A percentile compares a stretch with the other conserved stretches of the same genome.
Conservation (phyloP, 2,329 filamentous ascomycete genomes). For the Acrodontium crateriforme region DNA sequence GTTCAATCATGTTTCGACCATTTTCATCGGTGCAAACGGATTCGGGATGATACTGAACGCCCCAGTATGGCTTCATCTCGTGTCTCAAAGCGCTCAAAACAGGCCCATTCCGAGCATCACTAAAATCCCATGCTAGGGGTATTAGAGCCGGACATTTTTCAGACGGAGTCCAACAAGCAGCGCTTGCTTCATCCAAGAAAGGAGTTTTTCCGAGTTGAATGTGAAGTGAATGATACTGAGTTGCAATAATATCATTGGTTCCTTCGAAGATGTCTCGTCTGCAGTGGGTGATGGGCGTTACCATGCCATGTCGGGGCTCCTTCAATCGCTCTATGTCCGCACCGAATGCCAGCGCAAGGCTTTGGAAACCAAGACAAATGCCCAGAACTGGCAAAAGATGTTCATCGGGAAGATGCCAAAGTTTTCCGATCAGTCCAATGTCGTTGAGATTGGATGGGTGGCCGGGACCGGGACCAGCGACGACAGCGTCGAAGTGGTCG, state of each 20-base stretch:
- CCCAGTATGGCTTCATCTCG: slow-evolving; percentile 59
- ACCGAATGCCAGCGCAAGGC: slow-evolving; percentile 55
- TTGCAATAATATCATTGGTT: slow-evolving; percentile 50
- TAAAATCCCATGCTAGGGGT: slow-evolving; percentile 37
- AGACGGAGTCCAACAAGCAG: slow-evolving; percentile 26
- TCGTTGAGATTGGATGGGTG: slow-evolving; percentile 59
- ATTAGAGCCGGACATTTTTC: slow-evolving; percentile 23
- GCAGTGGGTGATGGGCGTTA: slow-evolving; percentile 50
- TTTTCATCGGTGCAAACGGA: slow-evolving; percentile 66
- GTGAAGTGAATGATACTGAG: slow-evolving; percentile 59
- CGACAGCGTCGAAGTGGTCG: slow-evolving; percentile 62
- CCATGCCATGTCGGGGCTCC: slow-evolving; percentile 72
- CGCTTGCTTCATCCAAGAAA: slow-evolving; percentile 21
- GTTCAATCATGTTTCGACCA: slow-evolving; percentile 50
- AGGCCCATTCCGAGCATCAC: slow-evolving; percentile 33
- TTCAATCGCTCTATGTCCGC: slow-evolving; percentile 50
- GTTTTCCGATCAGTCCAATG: slow-evolving; percentile 63
- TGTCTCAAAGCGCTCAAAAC: slow-evolving; percentile 70
- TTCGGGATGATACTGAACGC: slow-evolving; percentile 82
- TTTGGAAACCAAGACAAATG: slow-evolving; percentile 83
- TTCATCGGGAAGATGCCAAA: slow-evolving; percentile 54
- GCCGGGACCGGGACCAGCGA: slow-evolving; percentile 84
- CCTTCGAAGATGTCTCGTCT: slow-evolving; percentile 50
- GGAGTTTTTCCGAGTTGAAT: slow-evolving; percentile 28
- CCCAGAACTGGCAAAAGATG: slow-evolving; percentile 64